phyloP scores from a whole-genome alignment of 306 rosid genomes.

The Astragalus glycyphyllos region DNA sequence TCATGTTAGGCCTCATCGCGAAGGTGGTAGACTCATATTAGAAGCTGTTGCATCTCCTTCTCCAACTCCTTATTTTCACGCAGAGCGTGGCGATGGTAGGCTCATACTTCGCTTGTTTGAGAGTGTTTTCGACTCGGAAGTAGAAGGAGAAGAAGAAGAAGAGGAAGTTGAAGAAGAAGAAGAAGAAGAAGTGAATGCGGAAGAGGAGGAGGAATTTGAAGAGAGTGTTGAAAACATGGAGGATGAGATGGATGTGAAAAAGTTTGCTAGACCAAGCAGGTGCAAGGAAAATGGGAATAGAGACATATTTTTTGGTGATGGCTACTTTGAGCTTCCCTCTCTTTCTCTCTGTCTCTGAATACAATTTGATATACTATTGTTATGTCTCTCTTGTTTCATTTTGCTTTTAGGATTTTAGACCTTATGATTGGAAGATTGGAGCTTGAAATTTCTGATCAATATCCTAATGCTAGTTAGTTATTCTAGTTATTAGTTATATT shows the following conservation, averaged over 20 bases:
- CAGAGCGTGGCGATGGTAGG: constrained; percentile 73
- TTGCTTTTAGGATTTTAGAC: constrained; percentile 34
- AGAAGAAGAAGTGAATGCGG: constrained; percentile 35
- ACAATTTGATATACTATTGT: constrained; percentile 23
- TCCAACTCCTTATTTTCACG: constrained; percentile 52
- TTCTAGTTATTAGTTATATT: constrained; percentile 56
- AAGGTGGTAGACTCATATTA: constrained; percentile 77
- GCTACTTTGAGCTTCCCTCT: constrained; percentile 48
- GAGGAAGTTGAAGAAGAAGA: constrained; percentile 25
- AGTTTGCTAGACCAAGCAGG: constrained; percentile 55
- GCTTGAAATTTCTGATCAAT: constrained; percentile 47
- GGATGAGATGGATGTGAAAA: constrained; percentile 50
- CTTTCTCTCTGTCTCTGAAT: constrained; percentile 41
- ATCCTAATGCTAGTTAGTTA: constrained; percentile 77
- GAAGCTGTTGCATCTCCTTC: constrained; percentile 58
- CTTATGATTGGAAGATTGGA: constrained; percentile 42
- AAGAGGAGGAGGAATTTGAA: constrained; percentile 48
- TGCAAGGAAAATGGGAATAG: constrained; percentile 71
- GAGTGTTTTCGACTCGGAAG: not conserved
- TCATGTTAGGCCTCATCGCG: constrained; percentile 66
- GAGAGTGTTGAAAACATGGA: constrained; percentile 48
- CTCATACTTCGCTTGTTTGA: constrained; percentile 56
- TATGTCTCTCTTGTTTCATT: constrained; percentile 15
- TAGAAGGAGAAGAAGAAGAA: constrained; percentile 18
- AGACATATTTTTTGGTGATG: constrained; percentile 54